Conservation (phyloP, 805 yeast genomes). For the Cyberlindnera maclurae region DNA sequence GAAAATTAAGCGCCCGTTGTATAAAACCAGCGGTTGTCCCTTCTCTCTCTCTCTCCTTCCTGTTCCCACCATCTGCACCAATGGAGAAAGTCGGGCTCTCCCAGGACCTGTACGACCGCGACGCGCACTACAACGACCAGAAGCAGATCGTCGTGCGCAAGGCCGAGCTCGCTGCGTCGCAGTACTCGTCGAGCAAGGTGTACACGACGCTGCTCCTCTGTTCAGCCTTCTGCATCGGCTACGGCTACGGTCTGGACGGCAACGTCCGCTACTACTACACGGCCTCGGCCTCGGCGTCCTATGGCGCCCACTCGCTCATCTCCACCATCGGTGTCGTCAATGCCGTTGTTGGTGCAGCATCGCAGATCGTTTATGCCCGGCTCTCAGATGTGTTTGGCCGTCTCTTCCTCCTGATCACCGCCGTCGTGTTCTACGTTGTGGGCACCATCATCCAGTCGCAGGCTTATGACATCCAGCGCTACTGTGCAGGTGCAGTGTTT, state of each 20-base stretch:
- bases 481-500: conserved; percentile 59
- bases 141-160: conserved; percentile 41
- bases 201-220: conserved; percentile 33
- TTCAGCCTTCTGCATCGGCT: conserved; percentile 42
- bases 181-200: conserved; percentile 29
- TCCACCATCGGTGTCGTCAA: conserved; percentile 54
- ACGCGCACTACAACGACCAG: conserved; percentile 10
- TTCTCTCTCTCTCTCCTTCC: too few relatives aligned
- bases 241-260: conserved; percentile 50
- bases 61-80: too few relatives aligned
- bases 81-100: too few relatives aligned
- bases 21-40: too few relatives aligned
- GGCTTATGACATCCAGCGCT: conserved; percentile 48
- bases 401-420: conserved; percentile 39
- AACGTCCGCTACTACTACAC: conserved; percentile 43
- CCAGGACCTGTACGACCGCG: too few relatives aligned
- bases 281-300: conserved; percentile 48
- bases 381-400: conserved; percentile 65
- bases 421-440: conserved; percentile 48
- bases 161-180: conserved; percentile 42
- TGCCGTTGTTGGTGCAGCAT: conserved; percentile 57
- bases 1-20: too few relatives aligned
- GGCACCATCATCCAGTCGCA: conserved; percentile 62
- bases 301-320: conserved; percentile 44
- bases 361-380: conserved; percentile 58